Conservation (phyloP, 768 basidiomycete genomes). For the Phylloporus sp. region DNA sequence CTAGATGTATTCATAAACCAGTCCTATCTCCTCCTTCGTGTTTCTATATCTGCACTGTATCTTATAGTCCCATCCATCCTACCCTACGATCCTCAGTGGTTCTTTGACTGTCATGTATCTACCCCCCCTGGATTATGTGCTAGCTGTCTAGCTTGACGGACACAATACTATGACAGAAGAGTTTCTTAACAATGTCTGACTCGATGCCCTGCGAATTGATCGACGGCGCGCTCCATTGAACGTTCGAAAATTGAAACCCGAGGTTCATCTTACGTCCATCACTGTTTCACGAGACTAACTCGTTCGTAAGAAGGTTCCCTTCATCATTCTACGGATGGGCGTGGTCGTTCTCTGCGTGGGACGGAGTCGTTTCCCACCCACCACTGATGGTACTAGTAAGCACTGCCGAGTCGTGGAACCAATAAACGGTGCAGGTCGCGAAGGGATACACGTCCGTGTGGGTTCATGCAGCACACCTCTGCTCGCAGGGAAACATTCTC, state of each 20-base stretch:
- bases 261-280: not conserved
- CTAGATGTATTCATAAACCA: slow-evolving; percentile 18
- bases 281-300: not conserved
- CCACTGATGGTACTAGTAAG: not conserved
- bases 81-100: too few species aligned
- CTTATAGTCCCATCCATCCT: slow-evolving; percentile 12
- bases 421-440: not conserved
- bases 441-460: not conserved
- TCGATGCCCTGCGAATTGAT: not conserved
- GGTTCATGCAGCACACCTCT: not conserved
- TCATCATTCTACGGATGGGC: not conserved
- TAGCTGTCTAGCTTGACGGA: not conserved
- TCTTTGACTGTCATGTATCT: not conserved
- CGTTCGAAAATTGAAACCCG: not conserved
- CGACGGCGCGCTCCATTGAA: not conserved
- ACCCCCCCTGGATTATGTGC: not conserved
- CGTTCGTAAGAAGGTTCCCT: not conserved
- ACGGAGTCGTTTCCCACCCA: not conserved
- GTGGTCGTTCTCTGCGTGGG: not conserved
- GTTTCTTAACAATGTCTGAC: not conserved
- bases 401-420: not conserved
- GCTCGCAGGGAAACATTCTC: not conserved
- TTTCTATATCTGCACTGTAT: slow-evolving; percentile 17
- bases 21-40: slow-evolving; percentile 12
- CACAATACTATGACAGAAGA: not conserved